These are phyloP conservation scores for Nannochloropsis salina DNA, from an alignment of 108 stramenopile genomes.

Conservation along the genomic window DNA sequence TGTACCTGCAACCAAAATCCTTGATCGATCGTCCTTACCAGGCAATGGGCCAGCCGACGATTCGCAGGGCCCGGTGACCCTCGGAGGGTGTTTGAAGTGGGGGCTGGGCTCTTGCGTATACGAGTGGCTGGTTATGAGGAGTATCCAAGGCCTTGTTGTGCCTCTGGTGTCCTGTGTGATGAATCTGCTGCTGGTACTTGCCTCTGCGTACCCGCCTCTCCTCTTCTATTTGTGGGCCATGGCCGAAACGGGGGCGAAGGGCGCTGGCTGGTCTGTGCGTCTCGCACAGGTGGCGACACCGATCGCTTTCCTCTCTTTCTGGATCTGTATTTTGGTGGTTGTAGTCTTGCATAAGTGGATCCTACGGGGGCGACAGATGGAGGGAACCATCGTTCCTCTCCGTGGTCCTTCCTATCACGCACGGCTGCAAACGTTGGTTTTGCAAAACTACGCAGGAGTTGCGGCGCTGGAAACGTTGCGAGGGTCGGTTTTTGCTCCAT, in stretches of 20 bases:
- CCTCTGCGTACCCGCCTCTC: background rate
- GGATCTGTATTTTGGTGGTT: background rate
- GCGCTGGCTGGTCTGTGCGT: background rate
- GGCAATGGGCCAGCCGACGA: background rate
- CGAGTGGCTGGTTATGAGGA: background rate
- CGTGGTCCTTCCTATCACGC: conserved; percentile 2
- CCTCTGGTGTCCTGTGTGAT: background rate
- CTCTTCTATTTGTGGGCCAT: conserved; percentile 4
- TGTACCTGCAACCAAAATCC: conserved; percentile 1
- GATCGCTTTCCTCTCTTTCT: background rate
- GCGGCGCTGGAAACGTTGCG: background rate
- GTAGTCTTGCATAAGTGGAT: background rate
- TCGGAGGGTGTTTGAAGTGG: conserved; percentile 10
- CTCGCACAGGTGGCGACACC: conserved; percentile 7
- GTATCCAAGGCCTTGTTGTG: background rate
- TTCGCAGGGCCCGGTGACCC: background rate
- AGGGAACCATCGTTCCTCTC: background rate
- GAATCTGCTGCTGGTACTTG: background rate
- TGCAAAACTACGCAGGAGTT: background rate
- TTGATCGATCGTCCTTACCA: background rate
- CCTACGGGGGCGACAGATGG: background rate
- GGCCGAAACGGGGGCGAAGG: background rate
- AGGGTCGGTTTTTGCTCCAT: background rate
- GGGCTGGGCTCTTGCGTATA: background rate
- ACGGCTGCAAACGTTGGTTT: background rate